These are phyloP conservation scores for Neofusicoccum parvum DNA, from an alignment of 2,329 filamentous ascomycete genomes.

Conservation along the genomic window DNA sequence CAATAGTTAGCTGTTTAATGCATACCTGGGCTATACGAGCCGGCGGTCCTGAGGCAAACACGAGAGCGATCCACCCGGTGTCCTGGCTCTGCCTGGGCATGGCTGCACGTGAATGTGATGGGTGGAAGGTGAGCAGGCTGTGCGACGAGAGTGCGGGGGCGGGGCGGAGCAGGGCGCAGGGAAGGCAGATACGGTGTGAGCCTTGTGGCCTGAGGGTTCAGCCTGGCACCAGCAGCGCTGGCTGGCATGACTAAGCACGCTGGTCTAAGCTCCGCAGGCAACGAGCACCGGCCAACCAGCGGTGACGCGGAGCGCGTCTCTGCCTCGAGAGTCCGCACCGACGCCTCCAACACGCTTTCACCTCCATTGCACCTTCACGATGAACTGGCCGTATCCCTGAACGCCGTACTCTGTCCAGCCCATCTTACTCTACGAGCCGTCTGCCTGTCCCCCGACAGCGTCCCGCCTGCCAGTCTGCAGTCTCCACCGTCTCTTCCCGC, in stretches of 20 bases:
- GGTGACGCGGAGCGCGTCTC: background rate
- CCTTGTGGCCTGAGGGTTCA: background rate
- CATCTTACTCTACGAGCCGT: background rate
- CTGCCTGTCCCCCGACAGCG: background rate
- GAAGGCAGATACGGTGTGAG: background rate
- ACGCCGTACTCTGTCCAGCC: background rate
- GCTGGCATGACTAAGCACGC: no score
- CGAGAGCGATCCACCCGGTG: no score
- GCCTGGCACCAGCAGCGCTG: no score
- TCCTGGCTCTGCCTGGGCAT: background rate
- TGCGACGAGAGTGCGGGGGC: background rate
- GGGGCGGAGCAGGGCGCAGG: background rate
- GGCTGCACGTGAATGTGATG: background rate
- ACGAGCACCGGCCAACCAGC: background rate
- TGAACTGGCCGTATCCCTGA: conserved; percentile 57
- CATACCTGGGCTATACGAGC: no score
- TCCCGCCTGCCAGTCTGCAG: background rate
- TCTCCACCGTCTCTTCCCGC: conserved; percentile 1
- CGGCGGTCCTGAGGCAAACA: no score
- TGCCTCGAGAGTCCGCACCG: no score
- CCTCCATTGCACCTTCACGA: conserved; percentile 27
- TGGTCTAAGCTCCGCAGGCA: background rate
- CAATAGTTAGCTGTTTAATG: background rate
- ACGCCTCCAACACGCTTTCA: no score
- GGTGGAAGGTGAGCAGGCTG: background rate